These are phyloP conservation scores for Sugiyamaella chiloensis DNA, from an alignment of 805 yeast species.

Conservation along the genomic window DNA sequence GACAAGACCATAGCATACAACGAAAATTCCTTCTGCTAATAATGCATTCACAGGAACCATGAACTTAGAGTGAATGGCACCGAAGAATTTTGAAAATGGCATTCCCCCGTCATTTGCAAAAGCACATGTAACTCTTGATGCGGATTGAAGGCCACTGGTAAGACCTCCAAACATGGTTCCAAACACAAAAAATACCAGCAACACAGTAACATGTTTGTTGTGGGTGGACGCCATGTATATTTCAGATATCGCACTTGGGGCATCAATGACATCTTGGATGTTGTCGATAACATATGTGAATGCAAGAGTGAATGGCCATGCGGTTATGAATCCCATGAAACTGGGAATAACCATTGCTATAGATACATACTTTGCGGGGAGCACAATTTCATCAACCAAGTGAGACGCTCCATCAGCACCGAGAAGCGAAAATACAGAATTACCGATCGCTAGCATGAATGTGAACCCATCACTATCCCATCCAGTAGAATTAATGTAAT, in stretches of 20 bases:
- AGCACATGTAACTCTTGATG: constrained; percentile 4
- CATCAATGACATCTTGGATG: neutral
- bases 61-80: neutral
- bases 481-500: constrained; percentile 4
- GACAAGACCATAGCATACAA: constrained; percentile 1
- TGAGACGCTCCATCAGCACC: constrained; percentile 7
- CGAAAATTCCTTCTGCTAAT: neutral
- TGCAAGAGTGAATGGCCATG: constrained; percentile 6
- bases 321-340: constrained; percentile 5
- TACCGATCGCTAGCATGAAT: constrained; percentile 4
- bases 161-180: constrained; percentile 6
- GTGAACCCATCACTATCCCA: constrained; percentile 3
- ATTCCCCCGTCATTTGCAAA: constrained; percentile 3
- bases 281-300: neutral
- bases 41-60: constrained; percentile 4
- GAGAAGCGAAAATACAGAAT: neutral
- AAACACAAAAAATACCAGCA: constrained; percentile 1
- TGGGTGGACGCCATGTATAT: constrained; percentile 1
- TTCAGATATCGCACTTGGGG: constrained; percentile 2
- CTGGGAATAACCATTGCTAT: constrained; percentile 8
- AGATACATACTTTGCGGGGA: constrained; percentile 4
- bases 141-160: neutral
- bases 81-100: constrained; percentile 1
- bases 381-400: neutral
- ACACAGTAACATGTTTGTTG: neutral